phyloP scores from a whole-genome alignment of 1,139 yeast species.

The Candida tetrigidarum region DNA sequence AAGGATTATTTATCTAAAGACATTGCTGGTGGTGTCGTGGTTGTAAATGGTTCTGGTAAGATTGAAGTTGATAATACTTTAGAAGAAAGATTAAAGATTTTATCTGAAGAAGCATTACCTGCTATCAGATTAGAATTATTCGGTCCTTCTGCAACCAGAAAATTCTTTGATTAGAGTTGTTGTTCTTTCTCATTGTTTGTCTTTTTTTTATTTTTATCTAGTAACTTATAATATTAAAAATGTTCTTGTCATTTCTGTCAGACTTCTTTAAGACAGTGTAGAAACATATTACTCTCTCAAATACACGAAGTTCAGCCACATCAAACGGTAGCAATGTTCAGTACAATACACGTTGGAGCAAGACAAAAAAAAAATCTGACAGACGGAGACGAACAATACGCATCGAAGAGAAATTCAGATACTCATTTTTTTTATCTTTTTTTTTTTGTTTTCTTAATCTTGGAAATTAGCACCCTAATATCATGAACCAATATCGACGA shows the following conservation, averaged over 20 bases:
- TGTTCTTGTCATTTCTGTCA: slow-evolving; percentile 3
- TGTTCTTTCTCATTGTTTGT: neutral
- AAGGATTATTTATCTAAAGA: slow-evolving; percentile 58
- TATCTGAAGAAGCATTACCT: slow-evolving; percentile 87
- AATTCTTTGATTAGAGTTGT: slow-evolving; percentile 73
- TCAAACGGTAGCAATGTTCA: neutral
- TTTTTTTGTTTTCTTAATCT: too few species aligned
- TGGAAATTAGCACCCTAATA: too few species aligned
- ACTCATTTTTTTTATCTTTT: too few species aligned
- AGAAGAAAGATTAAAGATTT: slow-evolving; percentile 87
- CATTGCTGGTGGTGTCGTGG: slow-evolving; percentile 84
- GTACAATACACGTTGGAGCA: too few species aligned
- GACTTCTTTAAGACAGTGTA: neutral
- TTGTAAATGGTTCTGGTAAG: slow-evolving; percentile 73
- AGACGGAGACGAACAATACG: neutral
- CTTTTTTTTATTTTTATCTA: neutral
- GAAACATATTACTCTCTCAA: neutral
- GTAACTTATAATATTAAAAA: slow-evolving; percentile 2
- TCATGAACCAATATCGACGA: slow-evolving; percentile 2
- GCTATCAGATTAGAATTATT: slow-evolving; percentile 89
- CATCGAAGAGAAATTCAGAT: too few species aligned
- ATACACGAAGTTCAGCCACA: too few species aligned
- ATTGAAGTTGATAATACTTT: slow-evolving; percentile 91
- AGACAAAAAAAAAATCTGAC: neutral
- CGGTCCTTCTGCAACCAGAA: slow-evolving; percentile 86